phyloP scores from a whole-genome alignment of 805 yeast species.

The Metschnikowia gruessii region DNA sequence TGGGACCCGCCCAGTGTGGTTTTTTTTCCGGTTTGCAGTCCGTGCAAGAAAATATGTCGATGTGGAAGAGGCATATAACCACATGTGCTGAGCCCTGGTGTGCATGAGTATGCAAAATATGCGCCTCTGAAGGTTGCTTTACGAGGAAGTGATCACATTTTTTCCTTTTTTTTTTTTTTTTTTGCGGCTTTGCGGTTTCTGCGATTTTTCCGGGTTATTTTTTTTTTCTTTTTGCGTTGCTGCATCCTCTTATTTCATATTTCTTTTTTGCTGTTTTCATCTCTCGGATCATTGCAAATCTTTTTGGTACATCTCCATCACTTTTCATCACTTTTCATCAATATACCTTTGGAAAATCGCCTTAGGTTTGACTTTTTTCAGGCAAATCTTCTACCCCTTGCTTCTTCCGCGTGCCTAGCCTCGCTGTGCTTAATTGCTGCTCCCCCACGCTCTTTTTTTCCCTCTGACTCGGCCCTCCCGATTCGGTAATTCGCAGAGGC shows the following conservation, averaged over 20 bases:
- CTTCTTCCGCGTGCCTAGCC: too few species aligned
- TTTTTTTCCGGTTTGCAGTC: neutral
- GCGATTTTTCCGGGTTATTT: too few species aligned
- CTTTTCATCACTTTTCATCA: too few species aligned
- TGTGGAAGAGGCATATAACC: neutral
- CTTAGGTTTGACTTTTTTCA: too few species aligned
- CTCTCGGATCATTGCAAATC: too few species aligned
- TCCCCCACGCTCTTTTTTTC: neutral
- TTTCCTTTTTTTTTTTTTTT: neutral
- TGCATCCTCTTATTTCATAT: neutral
- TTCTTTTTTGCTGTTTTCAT: neutral
- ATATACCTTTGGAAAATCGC: too few species aligned
- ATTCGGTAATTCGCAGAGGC: neutral
- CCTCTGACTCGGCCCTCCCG: conserved; percentile 1
- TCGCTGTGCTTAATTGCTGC: neutral
- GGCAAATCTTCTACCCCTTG: too few species aligned
- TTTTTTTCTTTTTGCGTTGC: neutral
- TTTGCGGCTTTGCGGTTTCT: neutral
- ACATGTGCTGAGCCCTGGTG: neutral
- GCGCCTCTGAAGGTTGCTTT: conserved; percentile 4
- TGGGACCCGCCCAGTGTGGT: too few species aligned
- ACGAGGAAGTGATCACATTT: conserved; percentile 2
- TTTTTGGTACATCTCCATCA: too few species aligned
- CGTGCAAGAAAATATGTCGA: neutral
- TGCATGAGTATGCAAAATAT: conserved; percentile 1